Evolutionary conservation across 352 stramenopile species (phyloP), one percentile per base, ranked within the genome.

Genomic region (Pythium volutum): DNA sequence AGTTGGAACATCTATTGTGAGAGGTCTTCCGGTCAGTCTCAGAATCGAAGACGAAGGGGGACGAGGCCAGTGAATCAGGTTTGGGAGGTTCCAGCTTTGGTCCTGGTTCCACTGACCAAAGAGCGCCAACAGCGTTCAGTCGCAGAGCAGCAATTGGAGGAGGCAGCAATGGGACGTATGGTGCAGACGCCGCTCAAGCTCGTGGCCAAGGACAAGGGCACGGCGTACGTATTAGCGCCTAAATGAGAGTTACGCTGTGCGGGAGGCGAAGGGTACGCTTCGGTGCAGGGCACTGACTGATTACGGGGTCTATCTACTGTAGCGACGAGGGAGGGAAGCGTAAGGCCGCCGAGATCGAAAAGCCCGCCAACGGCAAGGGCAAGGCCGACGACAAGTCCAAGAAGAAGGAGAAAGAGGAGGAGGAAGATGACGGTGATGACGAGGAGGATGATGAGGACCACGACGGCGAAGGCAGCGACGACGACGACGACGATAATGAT

Each of bases 361-460:
- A 67, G 41, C 38, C 66, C 9, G 33, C 53, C 18, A 76, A 82
- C 18, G 57, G 51, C 61, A 85, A 84, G 57, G 55, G 27, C 51
- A 84, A 86, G 55, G 63, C 27, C 11, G 70, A 82, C 57, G 57
- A 65, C 48, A 57, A 69, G 10, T 45, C 67, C 38, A 50, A 70
- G 11, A 60, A 71, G 1, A 76, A 87, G 0, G 66, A 84, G 0
- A 64, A 78, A 1, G 76, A 87, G 0, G 70, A 87, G 0, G 77
- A 88, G 0, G 71, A 84, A 1, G 77, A 86, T 0, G 70, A 84
- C 0, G 69, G 77, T 0, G 76, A 87, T 0, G 74, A 87, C 0
- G 77, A 88, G 0, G 74, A 84, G 0, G 80, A 84, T 0, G 76
- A 77, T 0, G 79, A 80, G 0, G 76, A 77, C 0, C 76, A 81